Percentiles rank a stretch among this genome's conserved stretches.
phyloP scores from a whole-genome alignment of 495 filamentous ascomycete genomes.

The Rostrohypoxylon terebratum region DNA sequence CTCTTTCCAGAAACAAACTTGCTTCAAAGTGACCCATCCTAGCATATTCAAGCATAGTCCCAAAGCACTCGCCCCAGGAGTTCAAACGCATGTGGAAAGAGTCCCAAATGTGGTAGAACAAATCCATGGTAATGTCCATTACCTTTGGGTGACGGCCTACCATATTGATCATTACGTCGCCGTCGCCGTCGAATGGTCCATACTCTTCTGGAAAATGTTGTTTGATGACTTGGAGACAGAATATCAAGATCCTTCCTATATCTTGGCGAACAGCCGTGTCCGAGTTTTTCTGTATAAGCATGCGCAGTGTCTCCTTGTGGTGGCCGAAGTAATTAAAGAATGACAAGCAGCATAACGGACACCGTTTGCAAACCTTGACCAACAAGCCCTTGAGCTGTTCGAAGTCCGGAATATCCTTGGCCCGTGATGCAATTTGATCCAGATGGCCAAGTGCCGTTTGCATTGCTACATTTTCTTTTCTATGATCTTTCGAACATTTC shows the following conservation, averaged over 20 bases:
- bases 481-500: constrained; percentile 63
- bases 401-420: constrained; percentile 76
- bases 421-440: constrained; percentile 80
- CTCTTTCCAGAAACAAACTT: constrained; percentile 64
- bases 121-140: constrained; percentile 39
- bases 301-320: constrained; percentile 68
- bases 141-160: constrained; percentile 9
- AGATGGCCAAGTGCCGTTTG: constrained; percentile 78
- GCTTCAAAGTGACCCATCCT: constrained; percentile 67
- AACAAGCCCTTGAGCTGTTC: constrained; percentile 67
- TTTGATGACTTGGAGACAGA: constrained; percentile 65
- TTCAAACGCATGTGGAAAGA: constrained; percentile 67
- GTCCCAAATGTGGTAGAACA: constrained; percentile 67
- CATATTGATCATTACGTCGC: constrained; percentile 23
- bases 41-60: constrained; percentile 70
- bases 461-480: constrained; percentile 70
- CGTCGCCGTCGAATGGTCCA: constrained; percentile 49
- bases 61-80: constrained; percentile 86
- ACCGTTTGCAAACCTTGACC: constrained; percentile 63
- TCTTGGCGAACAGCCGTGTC: constrained; percentile 70
- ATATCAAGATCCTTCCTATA: constrained; percentile 66
- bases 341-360: constrained; percentile 66
- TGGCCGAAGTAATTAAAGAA: constrained; percentile 73
- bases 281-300: constrained; percentile 74
- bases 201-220: constrained; percentile 56